Percentiles rank a stretch among this genome's conserved stretches.
Evolutionary conservation across 352 stramenopile genomes (phyloP).

Genomic region (Phytopythium litorale): DNA sequence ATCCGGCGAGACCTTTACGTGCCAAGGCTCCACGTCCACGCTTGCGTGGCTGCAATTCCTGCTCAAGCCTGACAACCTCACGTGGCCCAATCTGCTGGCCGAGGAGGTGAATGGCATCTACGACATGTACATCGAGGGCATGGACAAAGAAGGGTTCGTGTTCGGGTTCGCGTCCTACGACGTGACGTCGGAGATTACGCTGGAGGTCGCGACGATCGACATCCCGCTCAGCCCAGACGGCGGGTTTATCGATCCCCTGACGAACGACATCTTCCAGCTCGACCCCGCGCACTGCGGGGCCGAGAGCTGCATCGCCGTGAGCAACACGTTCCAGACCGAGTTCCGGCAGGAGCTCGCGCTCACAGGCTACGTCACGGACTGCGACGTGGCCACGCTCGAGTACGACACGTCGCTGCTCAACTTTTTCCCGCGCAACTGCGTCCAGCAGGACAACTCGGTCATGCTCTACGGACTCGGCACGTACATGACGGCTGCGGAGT

Average conservation of each 20-base stretch:
- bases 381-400: slow-evolving; percentile 22
- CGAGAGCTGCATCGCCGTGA: slow-evolving; percentile 31
- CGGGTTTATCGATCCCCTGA: not conserved
- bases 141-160: slow-evolving; percentile 12
- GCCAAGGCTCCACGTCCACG: slow-evolving; percentile 1
- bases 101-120: slow-evolving; percentile 21
- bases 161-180: slow-evolving; percentile 27
- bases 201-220: slow-evolving; percentile 33
- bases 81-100: slow-evolving; percentile 11
- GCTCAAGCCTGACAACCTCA: not conserved
- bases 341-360: slow-evolving; percentile 31
- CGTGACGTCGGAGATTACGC: slow-evolving; percentile 24
- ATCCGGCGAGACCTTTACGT: not conserved
- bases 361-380: slow-evolving; percentile 34
- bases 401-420: slow-evolving; percentile 31
- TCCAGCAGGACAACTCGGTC: slow-evolving; percentile 15
- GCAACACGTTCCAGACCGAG: slow-evolving; percentile 19
- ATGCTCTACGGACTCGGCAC: slow-evolving; percentile 32
- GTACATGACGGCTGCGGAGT: slow-evolving; percentile 24
- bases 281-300: slow-evolving; percentile 16
- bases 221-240: slow-evolving; percentile 15
- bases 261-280: slow-evolving; percentile 1
- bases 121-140: slow-evolving; percentile 11
- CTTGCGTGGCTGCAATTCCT: slow-evolving; percentile 1
- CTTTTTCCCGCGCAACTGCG: slow-evolving; percentile 28